Base-by-base conservation (phyloP, 805 yeast species). In the Candida xyloterini region DNA sequence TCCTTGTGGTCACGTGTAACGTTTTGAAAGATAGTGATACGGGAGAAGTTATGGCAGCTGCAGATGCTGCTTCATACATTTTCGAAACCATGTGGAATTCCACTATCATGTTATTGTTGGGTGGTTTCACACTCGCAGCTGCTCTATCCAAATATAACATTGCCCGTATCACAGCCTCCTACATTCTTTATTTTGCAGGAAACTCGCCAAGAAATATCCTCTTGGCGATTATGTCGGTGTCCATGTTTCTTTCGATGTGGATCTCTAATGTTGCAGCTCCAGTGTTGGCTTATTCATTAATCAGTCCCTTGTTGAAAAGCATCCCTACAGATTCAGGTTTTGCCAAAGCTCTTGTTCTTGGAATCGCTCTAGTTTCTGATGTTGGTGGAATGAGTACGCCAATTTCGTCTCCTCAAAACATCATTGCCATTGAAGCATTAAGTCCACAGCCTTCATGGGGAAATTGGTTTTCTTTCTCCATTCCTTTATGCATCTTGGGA, bases 181-280 rank as follows among this genome's bases (percentile, higher is more conserved):
- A 68, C 66, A 68, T 74, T 28, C 59, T 74, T 43, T 66, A 68
- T 10, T 61, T 60, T 41, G 79, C 79, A 0, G 79, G 79, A 14
- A 70, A 77, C 2, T 68, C 68, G 24, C 79, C 79, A 6, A 59
- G 73, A 15, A 60, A 64, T 28, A 73, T 74, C 8, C 59, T 74
- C 38, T 53, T 74, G 16, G 68, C 78, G 1, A 66, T 73, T 42
- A 74, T 74, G 77, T 60, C 67, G 26, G 76, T 74, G 16, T 72
- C 78, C 0, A 51, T 73, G 28, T 74, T 74, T 50, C 66, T 74
- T 20, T 72, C 78, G 4, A 74, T 74, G 79, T 74, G 79, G 79
- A 74, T 74, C 13, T 72, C 78, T 2, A 74, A 74, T 42, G 79
- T 74, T 32, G 79, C 79, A 3, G 75, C 78, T 0, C 79, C 79